Base-by-base conservation (phyloP, 2,329 filamentous ascomycete genomes). In the Ascochyta clinopodiicola region DNA sequence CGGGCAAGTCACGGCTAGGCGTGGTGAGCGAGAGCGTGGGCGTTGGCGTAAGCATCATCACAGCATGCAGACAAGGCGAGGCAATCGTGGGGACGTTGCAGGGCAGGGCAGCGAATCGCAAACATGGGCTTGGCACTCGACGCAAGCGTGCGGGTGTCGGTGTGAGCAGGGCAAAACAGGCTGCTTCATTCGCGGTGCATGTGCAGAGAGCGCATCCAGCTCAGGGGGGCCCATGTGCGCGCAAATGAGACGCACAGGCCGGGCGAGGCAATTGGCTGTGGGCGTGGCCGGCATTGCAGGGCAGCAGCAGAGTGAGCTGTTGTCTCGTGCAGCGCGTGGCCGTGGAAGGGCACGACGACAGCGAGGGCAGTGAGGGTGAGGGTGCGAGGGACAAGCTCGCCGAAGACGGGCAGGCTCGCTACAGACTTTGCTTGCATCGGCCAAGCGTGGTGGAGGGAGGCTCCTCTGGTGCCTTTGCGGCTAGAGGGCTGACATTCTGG, bases 191-290 rank as follows among this genome's bases (percentile, higher is more conserved):
- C 58, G 62, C 53, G 61, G 64, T 54, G 43, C 56, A 47, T 39
- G 32, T 55, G 51, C 51, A 54, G 32, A 44, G 15, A 48, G 38
- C 32, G 25, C 44, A 54, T 47, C 38, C 44, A 29, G 12, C 22
- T 42, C 52, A 55, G 52, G 52, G 51, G 69, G 64, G 49, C 21
- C 66, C 69, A 57, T 57, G 71, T 37, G 34, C 32, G 44, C 37
- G 58, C 62, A 73, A 71, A 73, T 74, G 70, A 73, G 70, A 56
- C 61, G 60, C 48, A 59, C 44, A 61, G 48, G 56, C 63, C 65
- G 62, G 66, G 60, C 25, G 22, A 40, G 46, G 44, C 44, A 38
- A 59, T 50, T 55, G 45, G 45, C 34, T 40, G 43, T 22, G 22
- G 22, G 22, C 22, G 6, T 24, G 22, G 22, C 22, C 4, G 22